A percentile compares a stretch with the other conserved stretches of the same genome.
phyloP scores from a whole-genome alignment of 148 eudicot genomes.

The Limonium bicolor region DNA sequence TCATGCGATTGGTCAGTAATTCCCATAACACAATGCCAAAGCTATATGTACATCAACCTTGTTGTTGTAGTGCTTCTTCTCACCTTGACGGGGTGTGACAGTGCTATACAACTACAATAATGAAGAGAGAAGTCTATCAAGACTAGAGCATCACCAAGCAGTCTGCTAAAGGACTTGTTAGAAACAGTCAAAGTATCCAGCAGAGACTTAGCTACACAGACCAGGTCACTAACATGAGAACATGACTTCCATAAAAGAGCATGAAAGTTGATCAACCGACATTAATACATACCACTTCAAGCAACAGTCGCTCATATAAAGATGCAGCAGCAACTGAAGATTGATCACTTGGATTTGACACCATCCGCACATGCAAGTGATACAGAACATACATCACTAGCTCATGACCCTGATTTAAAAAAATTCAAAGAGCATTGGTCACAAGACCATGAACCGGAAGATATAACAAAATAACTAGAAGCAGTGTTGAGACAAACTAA shows the following conservation, averaged over 20 bases:
- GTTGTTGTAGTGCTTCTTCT: constrained; percentile 97
- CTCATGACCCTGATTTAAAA: constrained; percentile 99
- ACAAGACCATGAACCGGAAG: too few species aligned
- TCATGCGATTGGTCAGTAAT: constrained; percentile 71
- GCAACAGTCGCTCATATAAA: constrained; percentile 72
- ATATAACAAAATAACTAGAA: too few species aligned
- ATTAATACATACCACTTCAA: constrained; percentile 66
- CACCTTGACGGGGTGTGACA: constrained; percentile 89
- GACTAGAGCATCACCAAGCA: constrained; percentile 82
- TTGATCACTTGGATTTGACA: constrained; percentile 28
- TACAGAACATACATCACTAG: constrained; percentile 83
- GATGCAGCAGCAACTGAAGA: constrained; percentile 46
- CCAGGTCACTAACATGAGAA: constrained; percentile 19
- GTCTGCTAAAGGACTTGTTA: constrained; percentile 87
- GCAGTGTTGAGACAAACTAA: too few species aligned
- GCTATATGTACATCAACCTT: constrained; percentile 96
- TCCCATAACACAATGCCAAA: constrained; percentile 97
- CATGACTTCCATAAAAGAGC: neutral
- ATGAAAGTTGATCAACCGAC: constrained; percentile 7
- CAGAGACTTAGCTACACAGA: constrained; percentile 80
- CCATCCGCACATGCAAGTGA: constrained; percentile 45
- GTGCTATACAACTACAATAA: constrained; percentile 77
- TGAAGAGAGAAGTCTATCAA: constrained; percentile 11
- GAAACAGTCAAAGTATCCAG: constrained; percentile 65
- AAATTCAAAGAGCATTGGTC: too few species aligned